Evolutionary conservation across 768 basidiomycete genomes (phyloP).

Genomic region (button mushroom (Agaricus bisporus)): DNA sequence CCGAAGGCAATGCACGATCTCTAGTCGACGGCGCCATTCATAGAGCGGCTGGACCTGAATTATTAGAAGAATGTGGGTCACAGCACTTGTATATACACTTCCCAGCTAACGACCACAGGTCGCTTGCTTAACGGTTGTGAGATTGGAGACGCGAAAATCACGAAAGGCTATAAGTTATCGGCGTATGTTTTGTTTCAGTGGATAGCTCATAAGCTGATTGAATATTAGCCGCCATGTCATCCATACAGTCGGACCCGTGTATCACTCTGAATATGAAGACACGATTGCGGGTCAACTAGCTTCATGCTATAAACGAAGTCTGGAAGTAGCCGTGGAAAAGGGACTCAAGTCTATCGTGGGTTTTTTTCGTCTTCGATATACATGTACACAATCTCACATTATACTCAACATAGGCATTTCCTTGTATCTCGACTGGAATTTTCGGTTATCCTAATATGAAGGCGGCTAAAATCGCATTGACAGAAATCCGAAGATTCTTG

Average conservation of each 20-base stretch:
- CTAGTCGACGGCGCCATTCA: slow-evolving; percentile 84
- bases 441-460: slow-evolving; percentile 73
- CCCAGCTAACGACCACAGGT: slow-evolving; percentile 34
- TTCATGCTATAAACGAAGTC: slow-evolving; percentile 63
- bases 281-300: slow-evolving; percentile 47
- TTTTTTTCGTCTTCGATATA: slow-evolving; percentile 6
- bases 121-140: slow-evolving; percentile 57
- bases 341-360: slow-evolving; percentile 60
- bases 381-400: not conserved
- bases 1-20: not conserved
- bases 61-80: slow-evolving; percentile 59
- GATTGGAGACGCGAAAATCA: slow-evolving; percentile 76
- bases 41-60: slow-evolving; percentile 58
- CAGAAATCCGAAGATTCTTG: slow-evolving; percentile 47
- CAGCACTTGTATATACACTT: not conserved
- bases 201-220: not conserved
- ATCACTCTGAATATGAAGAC: slow-evolving; percentile 33
- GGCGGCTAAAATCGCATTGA: slow-evolving; percentile 67
- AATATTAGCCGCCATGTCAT: slow-evolving; percentile 58
- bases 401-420: slow-evolving; percentile 54
- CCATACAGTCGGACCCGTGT: slow-evolving; percentile 79
- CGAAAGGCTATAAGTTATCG: slow-evolving; percentile 68
- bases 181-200: slow-evolving; percentile 39
- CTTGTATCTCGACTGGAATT: slow-evolving; percentile 72
- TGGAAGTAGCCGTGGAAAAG: slow-evolving; percentile 56